Evolutionary conservation across 1,284 basidiomycete species (phyloP).

Genomic region (Melampsora abietis-canadensis): DNA sequence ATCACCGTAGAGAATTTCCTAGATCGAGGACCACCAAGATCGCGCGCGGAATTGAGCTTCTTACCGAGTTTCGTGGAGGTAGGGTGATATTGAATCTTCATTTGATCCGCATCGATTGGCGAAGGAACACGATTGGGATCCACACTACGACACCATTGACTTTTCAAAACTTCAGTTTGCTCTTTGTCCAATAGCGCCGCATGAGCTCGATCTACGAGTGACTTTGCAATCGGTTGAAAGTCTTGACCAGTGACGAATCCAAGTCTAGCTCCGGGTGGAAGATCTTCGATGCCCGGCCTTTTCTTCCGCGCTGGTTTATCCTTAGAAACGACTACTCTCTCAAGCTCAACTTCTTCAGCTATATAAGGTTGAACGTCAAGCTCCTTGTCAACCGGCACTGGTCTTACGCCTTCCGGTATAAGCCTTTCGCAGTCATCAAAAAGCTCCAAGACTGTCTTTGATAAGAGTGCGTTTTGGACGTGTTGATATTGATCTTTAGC

Average conservation of each 20-base stretch:
- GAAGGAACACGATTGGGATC: neutral
- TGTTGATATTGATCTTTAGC: conserved; percentile 83
- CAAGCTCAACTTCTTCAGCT: conserved; percentile 48
- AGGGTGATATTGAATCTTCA: conserved; percentile 11
- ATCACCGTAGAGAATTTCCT: conserved; percentile 4
- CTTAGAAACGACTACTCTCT: neutral
- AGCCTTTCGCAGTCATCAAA: conserved; percentile 87
- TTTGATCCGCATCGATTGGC: conserved; percentile 9
- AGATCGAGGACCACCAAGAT: neutral
- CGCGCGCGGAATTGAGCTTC: neutral
- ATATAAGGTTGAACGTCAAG: conserved; percentile 59
- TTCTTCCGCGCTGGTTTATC: conserved; percentile 20
- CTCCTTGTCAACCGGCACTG: conserved; percentile 71
- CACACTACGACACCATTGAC: conserved; percentile 11
- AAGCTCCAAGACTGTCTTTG: conserved; percentile 80
- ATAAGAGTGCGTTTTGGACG: conserved; percentile 82
- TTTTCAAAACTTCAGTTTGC: conserved; percentile 2
- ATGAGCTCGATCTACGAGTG: conserved; percentile 12
- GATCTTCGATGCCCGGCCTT: conserved; percentile 46
- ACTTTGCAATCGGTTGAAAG: conserved; percentile 13
- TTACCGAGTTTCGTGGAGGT: conserved; percentile 10
- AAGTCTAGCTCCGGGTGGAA: conserved; percentile 45
- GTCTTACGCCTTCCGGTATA: conserved; percentile 72
- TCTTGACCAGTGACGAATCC: conserved; percentile 40
- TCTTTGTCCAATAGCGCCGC: conserved; percentile 19